phyloP scores from a whole-genome alignment of 768 basidiomycete genomes.

The Boletus rubescentipes region DNA sequence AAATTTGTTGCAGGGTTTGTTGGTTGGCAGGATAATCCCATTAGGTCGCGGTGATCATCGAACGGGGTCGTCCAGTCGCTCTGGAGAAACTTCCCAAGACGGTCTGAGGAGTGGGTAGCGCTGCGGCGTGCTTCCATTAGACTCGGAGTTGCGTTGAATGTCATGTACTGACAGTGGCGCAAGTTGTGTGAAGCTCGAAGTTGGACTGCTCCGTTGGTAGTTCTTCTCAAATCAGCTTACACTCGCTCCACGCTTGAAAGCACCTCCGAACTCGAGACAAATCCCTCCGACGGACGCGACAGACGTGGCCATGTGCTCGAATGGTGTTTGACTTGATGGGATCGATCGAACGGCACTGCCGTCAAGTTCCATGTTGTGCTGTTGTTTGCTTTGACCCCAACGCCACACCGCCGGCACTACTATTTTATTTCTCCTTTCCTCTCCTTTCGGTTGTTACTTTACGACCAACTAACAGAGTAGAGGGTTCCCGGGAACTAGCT shows the following conservation, averaged over 20 bases:
- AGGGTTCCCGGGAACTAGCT: not conserved
- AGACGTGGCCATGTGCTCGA: not conserved
- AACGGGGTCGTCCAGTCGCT: not conserved
- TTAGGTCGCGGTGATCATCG: slow-evolving; percentile 8
- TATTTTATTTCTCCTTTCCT: not conserved
- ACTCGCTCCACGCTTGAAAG: slow-evolving; percentile 6
- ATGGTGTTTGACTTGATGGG: not conserved
- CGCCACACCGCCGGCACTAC: not conserved
- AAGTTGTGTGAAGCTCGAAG: slow-evolving; percentile 2
- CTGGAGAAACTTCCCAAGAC: not conserved
- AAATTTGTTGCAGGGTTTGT: not conserved
- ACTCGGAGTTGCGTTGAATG: slow-evolving; percentile 6
- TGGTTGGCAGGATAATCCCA: slow-evolving; percentile 11
- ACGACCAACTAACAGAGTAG: not conserved
- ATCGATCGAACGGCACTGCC: slow-evolving; percentile 1
- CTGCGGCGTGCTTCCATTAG: slow-evolving; percentile 1
- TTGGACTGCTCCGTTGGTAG: not conserved
- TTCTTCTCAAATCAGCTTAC: slow-evolving; percentile 8
- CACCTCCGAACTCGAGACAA: slow-evolving; percentile 6
- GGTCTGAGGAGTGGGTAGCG: not conserved
- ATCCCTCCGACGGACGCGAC: slow-evolving; percentile 9
- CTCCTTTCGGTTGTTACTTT: not conserved
- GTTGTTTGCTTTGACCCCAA: not conserved
- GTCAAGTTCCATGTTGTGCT: not conserved
- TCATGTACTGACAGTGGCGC: slow-evolving; percentile 6